Evolutionary conservation across 805 yeast species (phyloP).

Genomic region (Metschnikowia aberdeeniae): DNA sequence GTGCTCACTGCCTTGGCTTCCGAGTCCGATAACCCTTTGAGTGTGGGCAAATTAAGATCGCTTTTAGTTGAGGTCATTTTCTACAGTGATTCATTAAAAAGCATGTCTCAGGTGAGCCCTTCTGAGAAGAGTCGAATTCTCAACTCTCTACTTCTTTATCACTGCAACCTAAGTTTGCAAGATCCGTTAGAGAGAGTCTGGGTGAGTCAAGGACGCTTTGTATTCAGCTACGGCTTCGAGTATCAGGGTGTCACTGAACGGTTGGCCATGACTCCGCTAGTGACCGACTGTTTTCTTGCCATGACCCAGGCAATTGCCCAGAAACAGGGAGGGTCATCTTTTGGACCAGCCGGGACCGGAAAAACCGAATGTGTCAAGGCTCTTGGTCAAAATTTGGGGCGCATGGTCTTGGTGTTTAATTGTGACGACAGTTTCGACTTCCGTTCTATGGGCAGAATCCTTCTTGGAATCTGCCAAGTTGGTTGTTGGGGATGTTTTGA

Average conservation of each 20-base stretch:
- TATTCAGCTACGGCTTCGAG: slow-evolving; percentile 70
- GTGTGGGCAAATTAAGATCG: slow-evolving; percentile 49
- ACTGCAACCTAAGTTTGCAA: slow-evolving; percentile 20
- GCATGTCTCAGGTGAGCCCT: slow-evolving; percentile 4
- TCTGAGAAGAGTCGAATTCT: slow-evolving; percentile 33
- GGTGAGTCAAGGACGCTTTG: slow-evolving; percentile 51
- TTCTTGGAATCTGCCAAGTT: slow-evolving; percentile 72
- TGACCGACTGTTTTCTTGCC: slow-evolving; percentile 58
- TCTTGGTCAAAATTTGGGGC: slow-evolving; percentile 73
- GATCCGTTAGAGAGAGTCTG: slow-evolving; percentile 34
- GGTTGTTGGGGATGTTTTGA: slow-evolving; percentile 98
- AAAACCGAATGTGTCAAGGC: slow-evolving; percentile 90
- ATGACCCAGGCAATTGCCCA: slow-evolving; percentile 73
- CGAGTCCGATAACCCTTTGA: slow-evolving; percentile 15
- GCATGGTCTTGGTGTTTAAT: slow-evolving; percentile 78
- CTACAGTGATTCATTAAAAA: slow-evolving; percentile 42
- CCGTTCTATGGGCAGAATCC: slow-evolving; percentile 69
- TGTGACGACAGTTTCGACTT: slow-evolving; percentile 89
- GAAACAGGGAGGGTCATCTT: slow-evolving; percentile 80
- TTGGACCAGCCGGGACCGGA: slow-evolving; percentile 98
- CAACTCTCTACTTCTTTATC: slow-evolving; percentile 52
- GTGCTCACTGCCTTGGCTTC: slow-evolving; percentile 26
- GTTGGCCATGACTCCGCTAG: slow-evolving; percentile 72
- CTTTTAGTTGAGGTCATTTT: slow-evolving; percentile 67
- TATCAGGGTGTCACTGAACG: slow-evolving; percentile 72